These are phyloP conservation scores for Skeletonema costatum DNA, from an alignment of 108 stramenopile genomes.

Conservation along the genomic window DNA sequence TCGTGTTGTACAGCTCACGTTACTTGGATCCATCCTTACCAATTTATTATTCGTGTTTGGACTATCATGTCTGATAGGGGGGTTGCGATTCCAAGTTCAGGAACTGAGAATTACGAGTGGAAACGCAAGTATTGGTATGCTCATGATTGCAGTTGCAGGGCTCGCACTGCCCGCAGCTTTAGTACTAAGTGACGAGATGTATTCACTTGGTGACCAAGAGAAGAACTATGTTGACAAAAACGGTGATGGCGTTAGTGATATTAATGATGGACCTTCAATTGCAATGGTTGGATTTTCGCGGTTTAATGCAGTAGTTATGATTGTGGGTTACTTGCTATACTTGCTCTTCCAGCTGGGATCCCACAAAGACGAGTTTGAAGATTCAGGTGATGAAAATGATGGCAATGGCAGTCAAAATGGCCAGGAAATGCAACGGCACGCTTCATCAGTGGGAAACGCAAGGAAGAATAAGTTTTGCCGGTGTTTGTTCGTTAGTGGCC, in stretches of 20 bases:
- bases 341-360: conserved; percentile 84
- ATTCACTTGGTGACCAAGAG: neutral
- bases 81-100: conserved; percentile 86
- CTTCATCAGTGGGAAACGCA: neutral
- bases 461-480: conserved; percentile 45
- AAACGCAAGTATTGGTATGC: conserved; percentile 78
- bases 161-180: conserved; percentile 79
- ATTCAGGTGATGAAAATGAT: conserved; percentile 46
- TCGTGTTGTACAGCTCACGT: conserved; percentile 88
- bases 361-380: conserved; percentile 89
- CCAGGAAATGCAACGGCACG: conserved; percentile 3
- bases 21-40: conserved; percentile 89
- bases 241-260: conserved; percentile 42
- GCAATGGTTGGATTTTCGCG: conserved; percentile 75
- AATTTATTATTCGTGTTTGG: conserved; percentile 93
- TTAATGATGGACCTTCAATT: conserved; percentile 48
- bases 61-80: conserved; percentile 83
- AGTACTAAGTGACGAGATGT: conserved; percentile 68
- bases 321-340: conserved; percentile 77
- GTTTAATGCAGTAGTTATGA: conserved; percentile 83
- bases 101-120: conserved; percentile 77
- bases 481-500: conserved; percentile 10
- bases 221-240: conserved; percentile 48
- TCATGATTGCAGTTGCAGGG: conserved; percentile 72
- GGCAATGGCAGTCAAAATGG: neutral